Base-by-base conservation (phyloP, 306 rosid species). In the Rubus idaeus region DNA sequence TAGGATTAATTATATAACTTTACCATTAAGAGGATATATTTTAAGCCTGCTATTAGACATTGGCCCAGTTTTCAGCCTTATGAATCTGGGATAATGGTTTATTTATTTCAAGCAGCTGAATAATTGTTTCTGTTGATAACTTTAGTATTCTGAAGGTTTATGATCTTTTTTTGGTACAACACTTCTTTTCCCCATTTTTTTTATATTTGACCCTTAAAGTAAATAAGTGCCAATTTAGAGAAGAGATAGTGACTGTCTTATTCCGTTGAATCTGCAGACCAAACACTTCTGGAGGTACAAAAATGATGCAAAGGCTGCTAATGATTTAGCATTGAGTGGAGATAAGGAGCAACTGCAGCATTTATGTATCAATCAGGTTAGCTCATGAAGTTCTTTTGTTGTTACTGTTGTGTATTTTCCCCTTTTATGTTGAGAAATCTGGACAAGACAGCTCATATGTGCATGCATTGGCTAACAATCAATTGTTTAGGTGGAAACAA, bases 321-420 rank as follows among this genome's bases (percentile, higher is more conserved):
- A 75, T 49, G 86, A 85, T 37, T 84, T 91, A 37, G 93, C 83
- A 63, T 79, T 49, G 40, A 83, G 71, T 77, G 85, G 88, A 80
- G 87, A 88, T 60, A 84, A 41, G 75, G 93, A 88, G 87, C 87
- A 82, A 61, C 82, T 91, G 80, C 93, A 89, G 79, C 21, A 45
- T 64, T 77, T 88, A 45, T 90, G 93, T 77, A 35, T 86, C 80
- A 89, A 88, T 60, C 94, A 93, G 90, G 98, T 93, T 64, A 80
- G 80, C 68, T 77, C 68, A 64, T 44, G 55, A 63, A 8, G 41
- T 14, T 56, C 40, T 35, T 8, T 49, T 68, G 7, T 72, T 37
- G 20, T 14, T 40, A 11, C 18, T 50, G 5, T 37, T 72, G 20
- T n/a, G 55, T 58, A 30, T 26, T 39, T 37, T 68, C 61, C 35